phyloP scores from a whole-genome alignment of 129 eudicot genomes.

The Rutidosis leptorrhynchoides region DNA sequence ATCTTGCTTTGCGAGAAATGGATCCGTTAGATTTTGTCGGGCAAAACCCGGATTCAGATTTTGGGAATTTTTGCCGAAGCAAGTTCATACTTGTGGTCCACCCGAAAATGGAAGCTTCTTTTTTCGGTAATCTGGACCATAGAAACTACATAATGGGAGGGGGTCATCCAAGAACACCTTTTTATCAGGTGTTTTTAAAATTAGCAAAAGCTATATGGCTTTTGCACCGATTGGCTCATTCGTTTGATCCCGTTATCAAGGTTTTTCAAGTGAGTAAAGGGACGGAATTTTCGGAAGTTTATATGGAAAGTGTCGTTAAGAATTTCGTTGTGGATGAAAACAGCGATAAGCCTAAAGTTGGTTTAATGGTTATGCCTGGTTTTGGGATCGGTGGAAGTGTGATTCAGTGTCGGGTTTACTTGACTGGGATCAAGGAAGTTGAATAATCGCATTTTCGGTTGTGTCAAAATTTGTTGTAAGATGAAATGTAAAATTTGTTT shows the following conservation, averaged over 20 bases:
- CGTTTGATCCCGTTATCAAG: conserved; percentile 69
- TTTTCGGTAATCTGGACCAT: conserved; percentile 90
- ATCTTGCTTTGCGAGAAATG: conserved; percentile 66
- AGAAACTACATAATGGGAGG: conserved; percentile 73
- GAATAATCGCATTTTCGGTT: conserved; percentile 35
- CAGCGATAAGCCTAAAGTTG: conserved; percentile 63
- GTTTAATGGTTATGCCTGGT: conserved; percentile 98
- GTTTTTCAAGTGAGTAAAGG: conserved; percentile 79
- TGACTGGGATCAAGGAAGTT: conserved; percentile 67
- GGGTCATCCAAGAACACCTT: conserved; percentile 89
- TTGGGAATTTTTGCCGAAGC: conserved; percentile 77
- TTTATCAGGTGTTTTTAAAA: conserved; percentile 82
- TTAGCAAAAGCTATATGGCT: conserved; percentile 86
- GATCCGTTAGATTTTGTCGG: conserved; percentile 85
- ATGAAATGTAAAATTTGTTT: conserved; percentile 22
- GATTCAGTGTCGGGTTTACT: conserved; percentile 84
- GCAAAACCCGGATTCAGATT: conserved; percentile 73
- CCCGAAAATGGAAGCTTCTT: conserved; percentile 92
- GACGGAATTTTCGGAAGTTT: conserved; percentile 75
- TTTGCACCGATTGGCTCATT: conserved; percentile 66
- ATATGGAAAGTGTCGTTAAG: conserved; percentile 81
- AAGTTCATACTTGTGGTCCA: conserved; percentile 70
- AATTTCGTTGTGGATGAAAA: conserved; percentile 50
- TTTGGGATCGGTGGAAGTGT: conserved; percentile 75
- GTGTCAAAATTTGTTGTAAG: not conserved